Percentiles rank a stretch among this genome's conserved stretches.
Evolutionary conservation across 1,284 basidiomycete genomes (phyloP).

Genomic region (Papiliotrema flavescens): DNA sequence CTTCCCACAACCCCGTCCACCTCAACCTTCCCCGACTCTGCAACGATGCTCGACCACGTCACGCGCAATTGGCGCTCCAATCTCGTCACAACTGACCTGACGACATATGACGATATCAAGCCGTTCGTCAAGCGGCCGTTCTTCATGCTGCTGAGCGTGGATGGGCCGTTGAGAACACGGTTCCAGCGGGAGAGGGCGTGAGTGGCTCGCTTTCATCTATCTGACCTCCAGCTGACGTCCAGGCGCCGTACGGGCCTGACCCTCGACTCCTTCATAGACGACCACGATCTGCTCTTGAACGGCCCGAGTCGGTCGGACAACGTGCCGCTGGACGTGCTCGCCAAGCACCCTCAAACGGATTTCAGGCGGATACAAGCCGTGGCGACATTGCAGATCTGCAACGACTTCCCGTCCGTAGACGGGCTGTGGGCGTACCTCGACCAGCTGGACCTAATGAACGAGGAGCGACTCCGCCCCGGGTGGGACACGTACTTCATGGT

Average conservation of each 20-base stretch:
- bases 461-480: constrained; percentile 71
- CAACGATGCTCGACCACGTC: constrained; percentile 66
- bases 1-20: background rate
- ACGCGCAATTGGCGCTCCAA: constrained; percentile 77
- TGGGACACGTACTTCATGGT: constrained; percentile 98
- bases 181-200: constrained; percentile 53
- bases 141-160: constrained; percentile 79
- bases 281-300: constrained; percentile 59
- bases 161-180: constrained; percentile 67
- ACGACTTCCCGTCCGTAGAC: constrained; percentile 60
- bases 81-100: constrained; percentile 77
- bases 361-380: constrained; percentile 40
- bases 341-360: constrained; percentile 20
- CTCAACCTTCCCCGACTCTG: constrained; percentile 55
- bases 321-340: constrained; percentile 13
- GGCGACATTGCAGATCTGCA: constrained; percentile 64
- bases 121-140: constrained; percentile 83
- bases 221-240: background rate
- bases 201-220: constrained; percentile 18
- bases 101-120: constrained; percentile 57
- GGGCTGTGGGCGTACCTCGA: constrained; percentile 65
- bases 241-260: constrained; percentile 42
- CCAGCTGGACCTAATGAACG: constrained; percentile 63
- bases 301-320: constrained; percentile 17
- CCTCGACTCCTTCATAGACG: constrained; percentile 64